Conservation (phyloP, 2,329 filamentous ascomycete genomes). For the Plectosphaerella cucumerina region DNA sequence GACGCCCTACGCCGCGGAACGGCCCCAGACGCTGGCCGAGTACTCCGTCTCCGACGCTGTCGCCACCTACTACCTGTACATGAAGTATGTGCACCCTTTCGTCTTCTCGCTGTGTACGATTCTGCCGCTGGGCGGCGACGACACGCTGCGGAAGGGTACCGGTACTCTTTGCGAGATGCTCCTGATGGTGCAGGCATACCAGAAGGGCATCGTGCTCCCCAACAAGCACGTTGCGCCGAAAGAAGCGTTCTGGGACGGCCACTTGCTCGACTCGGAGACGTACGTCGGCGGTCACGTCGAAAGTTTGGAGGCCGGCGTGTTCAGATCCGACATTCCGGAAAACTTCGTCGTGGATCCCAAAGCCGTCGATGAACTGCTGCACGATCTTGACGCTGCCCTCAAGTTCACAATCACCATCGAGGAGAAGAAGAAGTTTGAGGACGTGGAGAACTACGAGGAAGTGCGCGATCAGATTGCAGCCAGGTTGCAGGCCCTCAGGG, state of each 20-base stretch:
- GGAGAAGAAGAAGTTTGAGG: slow-evolving; percentile 76
- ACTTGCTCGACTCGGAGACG: slow-evolving; percentile 92
- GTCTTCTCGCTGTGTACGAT: slow-evolving; percentile 99
- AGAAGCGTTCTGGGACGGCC: slow-evolving; percentile 94
- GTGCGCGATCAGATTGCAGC: slow-evolving; percentile 78
- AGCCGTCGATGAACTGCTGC: slow-evolving; percentile 84
- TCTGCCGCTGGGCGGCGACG: slow-evolving; percentile 86
- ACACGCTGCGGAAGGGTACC: slow-evolving; percentile 90
- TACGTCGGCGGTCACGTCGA: slow-evolving; percentile 98
- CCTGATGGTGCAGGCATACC: slow-evolving; percentile 96
- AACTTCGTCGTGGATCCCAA: slow-evolving; percentile 87
- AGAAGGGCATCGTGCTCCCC: slow-evolving; percentile 85
- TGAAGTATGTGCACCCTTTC: slow-evolving; percentile 99
- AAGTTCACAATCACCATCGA: slow-evolving; percentile 83
- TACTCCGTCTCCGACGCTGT: slow-evolving; percentile 99
- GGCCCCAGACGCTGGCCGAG: slow-evolving; percentile 90
- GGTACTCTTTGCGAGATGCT: slow-evolving; percentile 99
- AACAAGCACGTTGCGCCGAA: slow-evolving; percentile 93
- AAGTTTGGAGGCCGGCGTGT: slow-evolving; percentile 97
- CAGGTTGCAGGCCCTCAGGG: slow-evolving; percentile 67
- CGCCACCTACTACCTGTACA: slow-evolving; percentile 97
- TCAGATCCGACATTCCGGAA: slow-evolving; percentile 90
- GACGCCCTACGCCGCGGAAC: slow-evolving; percentile 85
- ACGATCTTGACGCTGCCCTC: slow-evolving; percentile 82
- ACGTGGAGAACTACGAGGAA: slow-evolving; percentile 77